These are phyloP conservation scores for Litsea cubeba DNA, from an alignment of 164 flowering plant species.

Conservation along the genomic window DNA sequence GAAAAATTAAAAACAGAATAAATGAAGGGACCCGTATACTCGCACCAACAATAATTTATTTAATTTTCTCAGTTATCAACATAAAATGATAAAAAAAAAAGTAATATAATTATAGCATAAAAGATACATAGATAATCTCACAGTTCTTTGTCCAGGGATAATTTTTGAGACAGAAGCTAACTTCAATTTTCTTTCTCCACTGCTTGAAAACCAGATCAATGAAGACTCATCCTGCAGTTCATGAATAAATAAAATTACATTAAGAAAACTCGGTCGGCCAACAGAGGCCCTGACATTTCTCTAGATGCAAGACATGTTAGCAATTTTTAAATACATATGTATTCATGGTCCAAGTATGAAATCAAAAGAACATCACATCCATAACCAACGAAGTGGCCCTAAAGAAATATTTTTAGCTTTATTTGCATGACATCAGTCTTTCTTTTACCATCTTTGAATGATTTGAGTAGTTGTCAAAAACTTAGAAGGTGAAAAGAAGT, in stretches of 20 bases:
- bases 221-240: slow-evolving; percentile 78
- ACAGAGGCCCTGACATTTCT: background rate
- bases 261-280: background rate
- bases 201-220: slow-evolving; percentile 86
- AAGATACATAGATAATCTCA: slow-evolving; percentile 34
- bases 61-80: background rate
- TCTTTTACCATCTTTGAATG: too few species aligned
- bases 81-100: background rate
- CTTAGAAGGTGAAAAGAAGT: too few species aligned
- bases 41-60: background rate
- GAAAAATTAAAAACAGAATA: background rate
- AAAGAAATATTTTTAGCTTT: background rate
- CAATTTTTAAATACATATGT: background rate
- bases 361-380: background rate
- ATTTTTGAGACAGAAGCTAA: slow-evolving; percentile 80
- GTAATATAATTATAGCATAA: background rate
- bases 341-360: background rate
- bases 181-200: slow-evolving; percentile 81
- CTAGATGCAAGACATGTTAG: background rate
- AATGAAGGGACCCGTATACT: background rate
- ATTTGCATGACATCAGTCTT: too few species aligned
- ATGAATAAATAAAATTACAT: background rate
- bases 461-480: too few species aligned
- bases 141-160: slow-evolving; percentile 98
- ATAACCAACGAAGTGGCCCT: background rate